A percentile compares a stretch with the other conserved stretches of the same genome.
These are phyloP conservation scores for Millerozyma acaciae DNA, from an alignment of 805 yeast species.

Conservation along the genomic window DNA sequence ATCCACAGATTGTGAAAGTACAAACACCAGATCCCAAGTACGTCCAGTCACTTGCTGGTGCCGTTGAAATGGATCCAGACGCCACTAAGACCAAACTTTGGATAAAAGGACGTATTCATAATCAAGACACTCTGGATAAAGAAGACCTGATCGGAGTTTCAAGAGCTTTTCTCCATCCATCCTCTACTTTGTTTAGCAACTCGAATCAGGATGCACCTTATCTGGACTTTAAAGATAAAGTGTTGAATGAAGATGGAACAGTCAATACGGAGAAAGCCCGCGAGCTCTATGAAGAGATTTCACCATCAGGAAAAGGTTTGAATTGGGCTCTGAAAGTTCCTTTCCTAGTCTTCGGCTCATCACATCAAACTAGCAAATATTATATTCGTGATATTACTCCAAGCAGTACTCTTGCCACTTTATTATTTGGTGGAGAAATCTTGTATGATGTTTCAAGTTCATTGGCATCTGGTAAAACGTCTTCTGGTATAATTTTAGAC, in stretches of 20 bases:
- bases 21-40: slow-evolving; percentile 80
- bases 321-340: slow-evolving; percentile 38
- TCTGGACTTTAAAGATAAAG: slow-evolving; percentile 14
- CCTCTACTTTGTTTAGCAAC: slow-evolving; percentile 65
- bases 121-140: slow-evolving; percentile 10
- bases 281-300: slow-evolving; percentile 34
- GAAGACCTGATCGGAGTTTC: slow-evolving; percentile 17
- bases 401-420: slow-evolving; percentile 61
- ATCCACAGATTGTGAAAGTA: slow-evolving; percentile 79
- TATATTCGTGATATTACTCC: slow-evolving; percentile 80
- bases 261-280: slow-evolving; percentile 28
- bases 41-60: slow-evolving; percentile 65
- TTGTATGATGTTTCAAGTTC: slow-evolving; percentile 49
- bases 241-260: slow-evolving; percentile 39
- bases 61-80: slow-evolving; percentile 84
- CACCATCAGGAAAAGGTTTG: slow-evolving; percentile 27
- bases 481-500: slow-evolving; percentile 84
- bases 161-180: slow-evolving; percentile 83
- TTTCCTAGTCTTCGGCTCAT: slow-evolving; percentile 60
- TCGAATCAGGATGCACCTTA: slow-evolving; percentile 20
- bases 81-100: slow-evolving; percentile 68
- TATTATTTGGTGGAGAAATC: slow-evolving; percentile 79
- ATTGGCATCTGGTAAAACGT: slow-evolving; percentile 43
- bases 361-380: slow-evolving; percentile 62
- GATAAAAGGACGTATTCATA: slow-evolving; percentile 59